Conservation (phyloP, 768 basidiomycete species). For the Kwoniella dendrophila region DNA sequence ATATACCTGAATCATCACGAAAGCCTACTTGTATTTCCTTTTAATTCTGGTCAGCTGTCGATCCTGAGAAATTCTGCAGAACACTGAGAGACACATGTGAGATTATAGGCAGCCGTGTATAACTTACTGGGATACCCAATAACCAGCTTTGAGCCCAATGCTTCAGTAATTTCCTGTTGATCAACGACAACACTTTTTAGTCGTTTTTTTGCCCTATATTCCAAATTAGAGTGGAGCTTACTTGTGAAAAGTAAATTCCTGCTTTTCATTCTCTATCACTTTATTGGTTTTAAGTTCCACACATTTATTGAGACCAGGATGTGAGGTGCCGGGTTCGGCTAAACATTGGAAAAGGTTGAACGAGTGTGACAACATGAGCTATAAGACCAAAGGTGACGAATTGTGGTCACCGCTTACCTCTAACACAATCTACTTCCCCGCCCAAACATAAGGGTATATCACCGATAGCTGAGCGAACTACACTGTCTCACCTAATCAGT, state of each 20-base stretch:
- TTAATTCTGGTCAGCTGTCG: not conserved
- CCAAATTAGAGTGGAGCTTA: slow-evolving; percentile 11
- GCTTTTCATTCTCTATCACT: slow-evolving; percentile 46
- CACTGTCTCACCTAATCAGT: slow-evolving; percentile 20
- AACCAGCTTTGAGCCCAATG: slow-evolving; percentile 58
- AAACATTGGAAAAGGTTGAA: not conserved
- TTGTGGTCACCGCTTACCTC: slow-evolving; percentile 25
- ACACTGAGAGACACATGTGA: too few relatives aligned
- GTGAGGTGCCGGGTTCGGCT: slow-evolving; percentile 34
- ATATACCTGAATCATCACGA: slow-evolving; percentile 45
- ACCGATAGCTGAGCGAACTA: slow-evolving; percentile 52
- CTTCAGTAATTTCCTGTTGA: slow-evolving; percentile 53
- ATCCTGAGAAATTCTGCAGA: too few relatives aligned
- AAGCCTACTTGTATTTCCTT: slow-evolving; percentile 54
- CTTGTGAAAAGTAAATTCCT: slow-evolving; percentile 53
- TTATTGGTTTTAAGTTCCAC: slow-evolving; percentile 57
- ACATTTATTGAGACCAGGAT: slow-evolving; percentile 43
- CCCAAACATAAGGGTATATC: slow-evolving; percentile 53
- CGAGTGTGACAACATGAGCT: not conserved
- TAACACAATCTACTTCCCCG: slow-evolving; percentile 56
- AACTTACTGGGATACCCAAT: slow-evolving; percentile 53
- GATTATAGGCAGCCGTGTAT: not conserved
- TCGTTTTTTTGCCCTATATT: not conserved
- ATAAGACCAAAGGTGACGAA: not conserved
- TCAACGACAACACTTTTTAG: not conserved